These are phyloP conservation scores for Curvularia verruculosa DNA, from an alignment of 2,329 filamentous ascomycete species.

Conservation along the genomic window DNA sequence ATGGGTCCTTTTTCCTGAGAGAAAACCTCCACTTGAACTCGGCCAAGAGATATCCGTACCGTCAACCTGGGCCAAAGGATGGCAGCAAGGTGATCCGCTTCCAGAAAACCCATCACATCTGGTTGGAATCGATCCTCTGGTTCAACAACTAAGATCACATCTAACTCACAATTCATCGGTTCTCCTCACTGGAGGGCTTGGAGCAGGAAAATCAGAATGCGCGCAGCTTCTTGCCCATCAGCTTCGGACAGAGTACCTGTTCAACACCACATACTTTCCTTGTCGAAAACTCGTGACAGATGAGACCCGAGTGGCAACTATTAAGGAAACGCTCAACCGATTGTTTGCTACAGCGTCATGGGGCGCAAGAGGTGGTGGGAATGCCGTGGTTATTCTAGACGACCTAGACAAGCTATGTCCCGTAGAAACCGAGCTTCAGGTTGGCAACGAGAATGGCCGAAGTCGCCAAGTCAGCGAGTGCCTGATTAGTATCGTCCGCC, in stretches of 20 bases:
- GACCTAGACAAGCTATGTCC: slow-evolving; percentile 94
- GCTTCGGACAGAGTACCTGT: slow-evolving; percentile 74
- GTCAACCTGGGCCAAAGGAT: slow-evolving; percentile 55
- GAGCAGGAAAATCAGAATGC: slow-evolving; percentile 86
- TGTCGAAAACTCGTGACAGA: slow-evolving; percentile 89
- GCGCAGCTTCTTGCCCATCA: slow-evolving; percentile 76
- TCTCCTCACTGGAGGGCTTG: slow-evolving; percentile 84
- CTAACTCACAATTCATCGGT: slow-evolving; percentile 87
- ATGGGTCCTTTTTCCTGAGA: slow-evolving; percentile 82
- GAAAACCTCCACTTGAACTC: slow-evolving; percentile 74
- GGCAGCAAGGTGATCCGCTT: slow-evolving; percentile 63
- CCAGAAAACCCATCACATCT: slow-evolving; percentile 63
- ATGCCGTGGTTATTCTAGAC: slow-evolving; percentile 83
- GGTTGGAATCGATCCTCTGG: slow-evolving; percentile 82
- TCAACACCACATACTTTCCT: slow-evolving; percentile 83
- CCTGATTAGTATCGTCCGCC: slow-evolving; percentile 78
- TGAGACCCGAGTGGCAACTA: slow-evolving; percentile 84
- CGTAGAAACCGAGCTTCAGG: slow-evolving; percentile 90
- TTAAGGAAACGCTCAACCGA: slow-evolving; percentile 85
- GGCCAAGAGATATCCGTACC: slow-evolving; percentile 75
- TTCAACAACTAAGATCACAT: slow-evolving; percentile 75
- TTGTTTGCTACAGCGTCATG: slow-evolving; percentile 89
- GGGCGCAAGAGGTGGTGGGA: slow-evolving; percentile 86
- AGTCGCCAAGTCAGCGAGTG: slow-evolving; percentile 92
- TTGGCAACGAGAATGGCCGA: slow-evolving; percentile 89